Evolutionary conservation across 2,329 filamentous ascomycete species (phyloP).

Genomic region (Talaromyces rugulosus): DNA sequence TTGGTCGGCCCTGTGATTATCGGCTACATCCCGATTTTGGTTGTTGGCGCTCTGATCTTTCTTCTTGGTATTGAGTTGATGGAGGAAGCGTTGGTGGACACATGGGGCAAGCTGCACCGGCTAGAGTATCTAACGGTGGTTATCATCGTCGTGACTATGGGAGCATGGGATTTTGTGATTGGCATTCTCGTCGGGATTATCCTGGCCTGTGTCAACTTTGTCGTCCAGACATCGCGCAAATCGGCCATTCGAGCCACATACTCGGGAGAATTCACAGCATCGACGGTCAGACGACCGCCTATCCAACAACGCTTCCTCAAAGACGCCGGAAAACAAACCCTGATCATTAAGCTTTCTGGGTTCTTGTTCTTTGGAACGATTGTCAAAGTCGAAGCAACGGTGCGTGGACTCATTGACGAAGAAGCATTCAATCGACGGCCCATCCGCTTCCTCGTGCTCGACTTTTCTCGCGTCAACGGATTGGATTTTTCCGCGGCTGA

Average conservation of each 20-base stretch:
- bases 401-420: conserved; percentile 76
- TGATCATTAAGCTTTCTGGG: conserved; percentile 84
- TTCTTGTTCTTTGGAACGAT: conserved; percentile 99
- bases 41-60: conserved; percentile 93
- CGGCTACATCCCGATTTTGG: conserved; percentile 92
- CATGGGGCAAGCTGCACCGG: conserved; percentile 78
- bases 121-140: conserved; percentile 89
- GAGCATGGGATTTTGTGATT: conserved; percentile 90
- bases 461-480: conserved; percentile 83
- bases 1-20: conserved; percentile 81
- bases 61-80: conserved; percentile 89
- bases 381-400: conserved; percentile 86
- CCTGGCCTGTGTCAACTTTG: conserved; percentile 83
- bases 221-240: conserved; percentile 84
- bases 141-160: conserved; percentile 91
- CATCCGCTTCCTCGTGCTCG: conserved; percentile 84
- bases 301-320: conserved; percentile 83
- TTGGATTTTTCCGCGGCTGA: conserved; percentile 96
- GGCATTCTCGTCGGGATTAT: conserved; percentile 91
- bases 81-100: conserved; percentile 80
- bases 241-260: conserved; percentile 89
- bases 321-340: conserved; percentile 81
- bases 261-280: conserved; percentile 81
- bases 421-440: conserved; percentile 72
- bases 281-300: conserved; percentile 86